These are phyloP conservation scores for Bimuria novae-zelandiae DNA, from an alignment of 2,329 filamentous ascomycete genomes.

Conservation along the genomic window DNA sequence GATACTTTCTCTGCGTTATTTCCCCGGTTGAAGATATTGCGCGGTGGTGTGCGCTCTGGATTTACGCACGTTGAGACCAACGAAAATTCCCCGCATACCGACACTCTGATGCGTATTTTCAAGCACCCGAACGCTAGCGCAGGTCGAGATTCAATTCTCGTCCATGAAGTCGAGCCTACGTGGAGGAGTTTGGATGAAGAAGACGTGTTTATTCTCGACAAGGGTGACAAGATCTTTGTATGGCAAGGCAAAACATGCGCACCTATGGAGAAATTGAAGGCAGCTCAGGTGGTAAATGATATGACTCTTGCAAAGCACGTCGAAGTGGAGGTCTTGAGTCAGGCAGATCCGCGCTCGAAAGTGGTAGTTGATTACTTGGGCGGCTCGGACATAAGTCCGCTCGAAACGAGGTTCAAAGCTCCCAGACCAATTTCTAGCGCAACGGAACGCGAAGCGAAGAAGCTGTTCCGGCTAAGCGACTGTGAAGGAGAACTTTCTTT, in stretches of 20 bases:
- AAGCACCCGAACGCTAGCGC: slow-evolving; percentile 56
- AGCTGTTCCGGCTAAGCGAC: slow-evolving; percentile 67
- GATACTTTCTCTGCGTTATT: slow-evolving; percentile 66
- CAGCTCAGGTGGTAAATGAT: slow-evolving; percentile 69
- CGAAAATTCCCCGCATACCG: slow-evolving; percentile 50
- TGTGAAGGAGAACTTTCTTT: slow-evolving; percentile 62
- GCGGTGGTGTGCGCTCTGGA: slow-evolving; percentile 65
- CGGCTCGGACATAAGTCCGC: slow-evolving; percentile 47
- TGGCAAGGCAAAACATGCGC: slow-evolving; percentile 70
- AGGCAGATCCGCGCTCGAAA: slow-evolving; percentile 61
- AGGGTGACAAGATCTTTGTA: slow-evolving; percentile 67
- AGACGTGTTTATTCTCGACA: slow-evolving; percentile 69
- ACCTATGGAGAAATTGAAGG: slow-evolving; percentile 72
- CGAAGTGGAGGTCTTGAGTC: slow-evolving; percentile 68
- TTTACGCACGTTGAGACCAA: slow-evolving; percentile 64
- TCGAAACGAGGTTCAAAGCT: slow-evolving; percentile 49
- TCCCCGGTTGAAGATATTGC: slow-evolving; percentile 62
- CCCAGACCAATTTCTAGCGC: slow-evolving; percentile 46
- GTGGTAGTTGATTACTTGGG: slow-evolving; percentile 58
- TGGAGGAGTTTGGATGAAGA: slow-evolving; percentile 67
- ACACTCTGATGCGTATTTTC: slow-evolving; percentile 65
- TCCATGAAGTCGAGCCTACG: slow-evolving; percentile 66
- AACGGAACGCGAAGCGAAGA: slow-evolving; percentile 41
- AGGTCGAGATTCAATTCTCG: slow-evolving; percentile 57
- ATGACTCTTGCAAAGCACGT: slow-evolving; percentile 66